These are phyloP conservation scores for Mychonastes homosphaera DNA, from an alignment of 139 green algal species.

Conservation along the genomic window DNA sequence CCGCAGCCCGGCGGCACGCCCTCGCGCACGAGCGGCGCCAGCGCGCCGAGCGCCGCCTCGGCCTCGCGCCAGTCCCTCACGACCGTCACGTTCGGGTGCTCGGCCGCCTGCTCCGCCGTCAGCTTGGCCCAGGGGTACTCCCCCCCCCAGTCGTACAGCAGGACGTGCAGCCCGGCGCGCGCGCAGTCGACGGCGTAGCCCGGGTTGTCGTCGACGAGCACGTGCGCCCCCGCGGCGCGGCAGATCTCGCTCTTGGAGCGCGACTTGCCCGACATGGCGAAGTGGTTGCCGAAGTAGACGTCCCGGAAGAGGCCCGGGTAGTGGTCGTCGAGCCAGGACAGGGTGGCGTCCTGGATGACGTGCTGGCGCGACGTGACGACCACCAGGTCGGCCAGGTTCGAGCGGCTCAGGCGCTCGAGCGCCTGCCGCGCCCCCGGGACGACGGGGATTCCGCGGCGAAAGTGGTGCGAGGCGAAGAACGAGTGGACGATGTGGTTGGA, in stretches of 20 bases:
- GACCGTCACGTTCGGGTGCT: slow-evolving; percentile 42
- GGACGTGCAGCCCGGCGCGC: slow-evolving; percentile 68
- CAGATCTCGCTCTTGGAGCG: slow-evolving; percentile 88
- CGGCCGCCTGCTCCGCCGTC: slow-evolving; percentile 16
- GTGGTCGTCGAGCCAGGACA: slow-evolving; percentile 76
- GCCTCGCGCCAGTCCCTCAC: slow-evolving; percentile 54
- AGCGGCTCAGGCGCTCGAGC: too few species aligned
- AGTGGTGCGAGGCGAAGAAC: slow-evolving; percentile 88
- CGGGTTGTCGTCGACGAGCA: slow-evolving; percentile 93
- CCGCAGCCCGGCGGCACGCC: not conserved
- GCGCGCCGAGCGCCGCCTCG: slow-evolving; percentile 29
- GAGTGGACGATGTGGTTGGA: slow-evolving; percentile 82
- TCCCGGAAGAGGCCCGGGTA: slow-evolving; percentile 59
- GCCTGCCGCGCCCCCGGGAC: slow-evolving; percentile 60
- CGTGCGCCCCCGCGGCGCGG: slow-evolving; percentile 63
- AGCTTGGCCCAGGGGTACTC: slow-evolving; percentile 84
- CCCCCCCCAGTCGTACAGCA: slow-evolving; percentile 83
- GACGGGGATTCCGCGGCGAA: slow-evolving; percentile 71
- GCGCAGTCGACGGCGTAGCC: slow-evolving; percentile 84
- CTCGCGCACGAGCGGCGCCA: slow-evolving; percentile 8
- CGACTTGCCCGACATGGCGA: slow-evolving; percentile 61
- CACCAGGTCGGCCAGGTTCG: slow-evolving; percentile 46
- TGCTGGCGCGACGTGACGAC: slow-evolving; percentile 90
- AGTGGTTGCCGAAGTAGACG: slow-evolving; percentile 97
- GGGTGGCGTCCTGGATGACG: slow-evolving; percentile 74